Percentiles rank a stretch among this genome's conserved stretches.
phyloP scores from a whole-genome alignment of 345 rosid species.

The Limnanthes douglasii region DNA sequence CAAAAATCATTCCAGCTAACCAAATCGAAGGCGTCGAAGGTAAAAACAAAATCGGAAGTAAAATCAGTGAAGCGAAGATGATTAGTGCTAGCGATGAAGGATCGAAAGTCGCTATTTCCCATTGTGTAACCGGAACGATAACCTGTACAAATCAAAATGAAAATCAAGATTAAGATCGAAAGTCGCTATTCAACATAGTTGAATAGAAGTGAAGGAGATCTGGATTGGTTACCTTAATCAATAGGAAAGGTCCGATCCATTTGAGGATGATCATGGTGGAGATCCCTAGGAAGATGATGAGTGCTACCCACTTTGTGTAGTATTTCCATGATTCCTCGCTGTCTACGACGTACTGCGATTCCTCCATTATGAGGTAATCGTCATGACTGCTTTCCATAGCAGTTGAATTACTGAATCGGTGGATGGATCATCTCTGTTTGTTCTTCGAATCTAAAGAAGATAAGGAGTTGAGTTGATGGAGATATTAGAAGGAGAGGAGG shows the following conservation, averaged over 20 bases:
- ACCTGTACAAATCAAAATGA: conserved; percentile 7
- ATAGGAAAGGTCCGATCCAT: conserved; percentile 10
- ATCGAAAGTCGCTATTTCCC: conserved; percentile 15
- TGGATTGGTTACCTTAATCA: conserved; percentile 12
- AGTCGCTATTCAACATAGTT: too few species aligned
- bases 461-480: too few species aligned
- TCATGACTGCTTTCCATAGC: conserved; percentile 4
- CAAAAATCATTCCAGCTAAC: conserved; percentile 25
- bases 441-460: too few species aligned
- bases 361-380: conserved; percentile 7
- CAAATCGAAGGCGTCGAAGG: conserved; percentile 30
- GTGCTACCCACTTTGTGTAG: conserved; percentile 3
- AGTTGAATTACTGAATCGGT: too few species aligned
- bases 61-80: conserved; percentile 11
- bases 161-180: not conserved
- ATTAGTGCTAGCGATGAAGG: conserved; percentile 6
- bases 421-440: too few species aligned
- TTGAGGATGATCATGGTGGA: not conserved
- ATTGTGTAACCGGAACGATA: conserved; percentile 12
- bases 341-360: not conserved
- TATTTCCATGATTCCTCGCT: conserved; percentile 3
- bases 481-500: too few species aligned
- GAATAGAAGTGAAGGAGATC: too few species aligned
- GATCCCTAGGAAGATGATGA: conserved; percentile 1
- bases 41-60: conserved; percentile 15